These are phyloP conservation scores for Mycena chlorophos DNA, from an alignment of 768 basidiomycete species.

Conservation along the genomic window DNA sequence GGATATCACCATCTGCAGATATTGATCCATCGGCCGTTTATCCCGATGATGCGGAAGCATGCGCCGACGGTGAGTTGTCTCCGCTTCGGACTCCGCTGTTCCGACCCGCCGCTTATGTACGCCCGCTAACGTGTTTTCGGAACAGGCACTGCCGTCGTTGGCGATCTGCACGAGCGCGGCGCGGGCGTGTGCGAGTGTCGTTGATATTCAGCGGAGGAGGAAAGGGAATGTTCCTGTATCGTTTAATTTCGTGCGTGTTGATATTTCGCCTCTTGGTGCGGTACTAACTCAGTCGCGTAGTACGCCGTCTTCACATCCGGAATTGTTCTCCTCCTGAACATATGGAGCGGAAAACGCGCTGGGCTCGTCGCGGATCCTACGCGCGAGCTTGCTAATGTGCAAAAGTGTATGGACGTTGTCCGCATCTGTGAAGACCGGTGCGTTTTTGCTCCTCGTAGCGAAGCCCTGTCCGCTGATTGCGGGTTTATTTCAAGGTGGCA, in stretches of 20 bases:
- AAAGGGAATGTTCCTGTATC: slow-evolving; percentile 29
- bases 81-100: no score
- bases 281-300: neutral
- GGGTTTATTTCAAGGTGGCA: slow-evolving; percentile 35
- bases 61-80: slow-evolving; percentile 24
- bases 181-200: slow-evolving; percentile 69
- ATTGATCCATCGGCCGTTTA: slow-evolving; percentile 66
- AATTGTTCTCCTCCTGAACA: slow-evolving; percentile 2
- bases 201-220: slow-evolving; percentile 51
- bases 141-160: slow-evolving; percentile 48
- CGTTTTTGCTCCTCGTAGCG: neutral
- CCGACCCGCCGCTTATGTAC: no score
- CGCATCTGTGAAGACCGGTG: slow-evolving; percentile 8
- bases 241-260: slow-evolving; percentile 20
- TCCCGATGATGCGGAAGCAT: slow-evolving; percentile 48
- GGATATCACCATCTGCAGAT: slow-evolving; percentile 44
- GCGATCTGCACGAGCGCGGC: slow-evolving; percentile 87
- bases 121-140: neutral
- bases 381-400: slow-evolving; percentile 6
- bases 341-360: slow-evolving; percentile 6
- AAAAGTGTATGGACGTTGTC: slow-evolving; percentile 7
- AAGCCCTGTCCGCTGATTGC: neutral
- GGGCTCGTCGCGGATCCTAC: slow-evolving; percentile 2
- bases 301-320: slow-evolving; percentile 1
- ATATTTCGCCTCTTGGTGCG: neutral